Conservation (phyloP, 371 early-diverging fungal genomes). For the Mortierella sp. region DNA sequence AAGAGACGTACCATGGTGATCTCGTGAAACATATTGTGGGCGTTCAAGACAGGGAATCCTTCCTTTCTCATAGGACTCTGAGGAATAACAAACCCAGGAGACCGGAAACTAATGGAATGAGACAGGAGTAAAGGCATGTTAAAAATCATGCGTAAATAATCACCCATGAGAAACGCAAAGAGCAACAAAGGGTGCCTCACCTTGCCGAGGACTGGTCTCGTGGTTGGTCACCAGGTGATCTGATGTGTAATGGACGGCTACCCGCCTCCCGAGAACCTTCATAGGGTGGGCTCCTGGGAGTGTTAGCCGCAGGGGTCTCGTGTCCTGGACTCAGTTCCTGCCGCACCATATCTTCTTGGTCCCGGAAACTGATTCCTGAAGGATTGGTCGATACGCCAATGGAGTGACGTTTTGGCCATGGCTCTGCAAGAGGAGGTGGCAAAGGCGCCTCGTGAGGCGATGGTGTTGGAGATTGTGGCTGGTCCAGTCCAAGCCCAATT, state of each 20-base stretch:
- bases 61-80: constrained; percentile 35
- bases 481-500: constrained; percentile 22
- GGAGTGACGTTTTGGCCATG: constrained; percentile 27
- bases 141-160: background rate
- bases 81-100: constrained; percentile 40
- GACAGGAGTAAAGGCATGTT: background rate
- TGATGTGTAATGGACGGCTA: constrained; percentile 9
- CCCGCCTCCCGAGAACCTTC: background rate
- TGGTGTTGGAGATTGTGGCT: background rate
- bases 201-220: constrained; percentile 21
- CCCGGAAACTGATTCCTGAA: constrained; percentile 28
- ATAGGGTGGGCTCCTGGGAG: background rate
- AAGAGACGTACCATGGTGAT: constrained; percentile 61
- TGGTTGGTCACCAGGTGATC: constrained; percentile 13
- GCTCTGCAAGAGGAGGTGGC: background rate
- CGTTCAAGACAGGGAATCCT: constrained; percentile 42
- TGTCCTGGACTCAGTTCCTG: constrained; percentile 49
- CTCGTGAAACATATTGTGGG: constrained; percentile 65
- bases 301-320: background rate
- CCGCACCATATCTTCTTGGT: constrained; percentile 36
- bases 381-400: constrained; percentile 29
- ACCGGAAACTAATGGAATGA: constrained; percentile 9
- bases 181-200: too few relatives aligned
- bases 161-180: background rate
- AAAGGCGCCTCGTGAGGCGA: background rate